Conservation (phyloP, 2,329 filamentous ascomycete species). For the Rosellinia necatrix region DNA sequence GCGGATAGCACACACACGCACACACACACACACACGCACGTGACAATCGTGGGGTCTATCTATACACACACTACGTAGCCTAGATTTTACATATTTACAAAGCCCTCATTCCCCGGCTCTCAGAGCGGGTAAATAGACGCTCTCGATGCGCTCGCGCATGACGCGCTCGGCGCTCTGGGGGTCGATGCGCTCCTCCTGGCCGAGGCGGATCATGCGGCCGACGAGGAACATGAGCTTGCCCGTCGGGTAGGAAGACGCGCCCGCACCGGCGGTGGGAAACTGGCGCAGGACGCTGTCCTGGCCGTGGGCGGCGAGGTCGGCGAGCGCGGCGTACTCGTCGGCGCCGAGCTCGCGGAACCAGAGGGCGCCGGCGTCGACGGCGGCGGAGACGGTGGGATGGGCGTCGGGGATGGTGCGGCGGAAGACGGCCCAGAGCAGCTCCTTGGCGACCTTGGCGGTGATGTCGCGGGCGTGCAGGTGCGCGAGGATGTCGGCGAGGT, state of each 20-base stretch:
- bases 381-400: slow-evolving; percentile 45
- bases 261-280: too few relatives aligned
- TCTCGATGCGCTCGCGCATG: slow-evolving; percentile 44
- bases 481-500: slow-evolving; percentile 57
- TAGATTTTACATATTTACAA: too few relatives aligned
- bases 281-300: slow-evolving; percentile 53
- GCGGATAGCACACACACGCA: too few relatives aligned
- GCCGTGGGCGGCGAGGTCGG: slow-evolving; percentile 48
- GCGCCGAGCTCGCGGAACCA: slow-evolving; percentile 59
- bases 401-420: slow-evolving; percentile 50
- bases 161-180: slow-evolving; percentile 55
- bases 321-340: slow-evolving; percentile 55
- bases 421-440: slow-evolving; percentile 59
- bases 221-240: slow-evolving; percentile 66
- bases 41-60: too few relatives aligned
- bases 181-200: slow-evolving; percentile 59
- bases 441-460: slow-evolving; percentile 62
- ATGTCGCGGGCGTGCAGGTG: slow-evolving; percentile 55
- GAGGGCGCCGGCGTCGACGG: slow-evolving; percentile 52
- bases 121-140: slow-evolving; percentile 33
- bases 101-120: neutral
- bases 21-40: too few relatives aligned
- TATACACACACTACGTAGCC: too few relatives aligned
- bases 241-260: slow-evolving; percentile 58
- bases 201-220: slow-evolving; percentile 61